Conservation (phyloP, 768 basidiomycete species). For the Hysterangium stoloniferum region DNA sequence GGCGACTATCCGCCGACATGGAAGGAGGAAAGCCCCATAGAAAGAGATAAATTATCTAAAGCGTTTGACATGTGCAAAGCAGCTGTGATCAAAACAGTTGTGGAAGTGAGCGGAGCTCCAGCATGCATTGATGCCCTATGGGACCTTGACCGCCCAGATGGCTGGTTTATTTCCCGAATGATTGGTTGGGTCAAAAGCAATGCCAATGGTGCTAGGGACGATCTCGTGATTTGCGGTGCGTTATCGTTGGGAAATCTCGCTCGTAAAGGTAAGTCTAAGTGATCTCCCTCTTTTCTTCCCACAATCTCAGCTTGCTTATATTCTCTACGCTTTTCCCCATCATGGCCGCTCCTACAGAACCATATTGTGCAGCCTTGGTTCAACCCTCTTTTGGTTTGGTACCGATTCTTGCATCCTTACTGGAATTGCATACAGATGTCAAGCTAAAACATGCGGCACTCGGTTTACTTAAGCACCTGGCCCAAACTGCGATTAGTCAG, state of each 20-base stretch:
- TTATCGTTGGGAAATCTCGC: slow-evolving; percentile 78
- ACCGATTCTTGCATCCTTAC: slow-evolving; percentile 52
- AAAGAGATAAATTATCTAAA: slow-evolving; percentile 26
- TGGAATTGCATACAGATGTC: slow-evolving; percentile 52
- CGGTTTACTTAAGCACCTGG: slow-evolving; percentile 80
- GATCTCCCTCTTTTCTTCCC: neutral
- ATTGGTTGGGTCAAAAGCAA: slow-evolving; percentile 66
- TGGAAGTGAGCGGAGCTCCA: slow-evolving; percentile 79
- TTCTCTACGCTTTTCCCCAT: slow-evolving; percentile 11
- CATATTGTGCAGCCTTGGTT: slow-evolving; percentile 48
- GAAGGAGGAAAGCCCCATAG: slow-evolving; percentile 40
- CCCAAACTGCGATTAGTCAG: slow-evolving; percentile 54
- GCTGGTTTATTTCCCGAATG: slow-evolving; percentile 65
- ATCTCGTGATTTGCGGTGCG: slow-evolving; percentile 72
- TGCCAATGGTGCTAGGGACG: slow-evolving; percentile 45
- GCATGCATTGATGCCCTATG: slow-evolving; percentile 73
- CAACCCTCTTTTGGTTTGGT: slow-evolving; percentile 48
- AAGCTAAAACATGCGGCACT: slow-evolving; percentile 87
- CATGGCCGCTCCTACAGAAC: slow-evolving; percentile 32
- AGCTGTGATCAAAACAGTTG: slow-evolving; percentile 76
- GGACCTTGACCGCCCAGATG: slow-evolving; percentile 56
- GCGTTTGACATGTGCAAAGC: slow-evolving; percentile 78
- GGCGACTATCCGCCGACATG: slow-evolving; percentile 64
- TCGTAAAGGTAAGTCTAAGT: slow-evolving; percentile 49
- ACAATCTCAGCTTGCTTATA: too few relatives aligned